Conservation (phyloP, 2,329 filamentous ascomycete species). For the Beauveria scarabaeidicola region DNA sequence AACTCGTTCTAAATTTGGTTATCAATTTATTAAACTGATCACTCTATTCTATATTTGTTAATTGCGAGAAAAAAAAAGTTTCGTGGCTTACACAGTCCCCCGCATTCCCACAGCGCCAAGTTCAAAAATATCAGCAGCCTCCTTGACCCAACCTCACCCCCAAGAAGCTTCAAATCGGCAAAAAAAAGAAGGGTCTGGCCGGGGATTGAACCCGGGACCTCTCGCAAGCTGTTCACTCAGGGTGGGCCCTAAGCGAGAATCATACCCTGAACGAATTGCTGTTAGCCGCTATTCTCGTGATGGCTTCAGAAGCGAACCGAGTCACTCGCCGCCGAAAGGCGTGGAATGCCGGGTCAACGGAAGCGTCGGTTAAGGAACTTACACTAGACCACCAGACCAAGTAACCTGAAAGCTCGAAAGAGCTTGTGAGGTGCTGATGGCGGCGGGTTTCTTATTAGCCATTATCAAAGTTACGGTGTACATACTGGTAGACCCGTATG, state of each 20-base stretch:
- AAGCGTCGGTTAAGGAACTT: background rate
- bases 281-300: conserved; percentile 14
- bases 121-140: background rate
- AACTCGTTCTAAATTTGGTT: too few relatives aligned
- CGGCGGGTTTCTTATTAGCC: conserved; percentile 5
- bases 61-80: background rate
- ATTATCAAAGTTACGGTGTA: conserved; percentile 3
- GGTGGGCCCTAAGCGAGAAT: conserved; percentile 25
- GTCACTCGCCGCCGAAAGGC: background rate
- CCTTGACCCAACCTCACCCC: background rate
- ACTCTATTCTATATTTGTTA: too few relatives aligned
- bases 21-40: too few relatives aligned
- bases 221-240: conserved; percentile 25
- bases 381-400: conserved; percentile 13
- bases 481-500: background rate
- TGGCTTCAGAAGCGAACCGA: background rate
- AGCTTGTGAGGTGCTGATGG: conserved; percentile 9
- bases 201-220: conserved; percentile 40
- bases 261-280: conserved; percentile 18
- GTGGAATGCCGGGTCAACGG: background rate
- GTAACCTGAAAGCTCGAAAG: background rate
- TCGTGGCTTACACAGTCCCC: background rate
- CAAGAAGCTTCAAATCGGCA: background rate
- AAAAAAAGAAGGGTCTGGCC: conserved; percentile 33
- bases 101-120: background rate